Conservation (phyloP, 768 basidiomycete species). For the Leucogyrophana mollusca region DNA sequence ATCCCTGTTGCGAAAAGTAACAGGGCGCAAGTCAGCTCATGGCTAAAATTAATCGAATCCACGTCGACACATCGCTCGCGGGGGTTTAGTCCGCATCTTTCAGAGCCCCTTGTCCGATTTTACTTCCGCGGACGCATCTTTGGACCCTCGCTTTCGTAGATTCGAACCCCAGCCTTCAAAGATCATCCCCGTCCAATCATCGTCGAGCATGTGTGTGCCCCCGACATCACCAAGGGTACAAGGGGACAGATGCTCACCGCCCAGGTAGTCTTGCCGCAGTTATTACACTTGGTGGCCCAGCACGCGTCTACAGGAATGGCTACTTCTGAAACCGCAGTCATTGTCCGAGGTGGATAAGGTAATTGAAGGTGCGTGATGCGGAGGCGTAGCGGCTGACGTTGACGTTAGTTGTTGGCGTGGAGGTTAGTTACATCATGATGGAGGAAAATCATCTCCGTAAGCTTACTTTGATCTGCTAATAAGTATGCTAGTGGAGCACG, state of each 20-base stretch:
- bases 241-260: conserved; percentile 41
- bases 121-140: conserved; percentile 16
- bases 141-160: conserved; percentile 5
- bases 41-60: too few relatives aligned
- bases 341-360: conserved; percentile 28
- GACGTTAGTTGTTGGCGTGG: conserved; percentile 2
- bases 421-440: conserved; percentile 3
- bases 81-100: conserved; percentile 9
- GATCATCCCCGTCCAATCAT: conserved; percentile 11
- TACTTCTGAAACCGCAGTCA: conserved; percentile 18
- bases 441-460: conserved; percentile 1
- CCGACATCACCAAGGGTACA: conserved; percentile 25
- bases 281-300: conserved; percentile 53
- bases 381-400: too few relatives aligned
- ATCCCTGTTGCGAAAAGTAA: conserved; percentile 49
- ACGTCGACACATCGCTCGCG: conserved; percentile 1
- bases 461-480: background rate
- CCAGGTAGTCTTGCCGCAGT: conserved; percentile 73
- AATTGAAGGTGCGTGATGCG: conserved; percentile 26
- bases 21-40: conserved; percentile 1
- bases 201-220: conserved; percentile 15
- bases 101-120: conserved; percentile 1
- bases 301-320: conserved; percentile 51
- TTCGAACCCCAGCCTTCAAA: background rate
- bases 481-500: background rate